Evolutionary conservation across 805 yeast species (phyloP), one percentile per base, ranked within the genome.

Genomic region (Pichia insulana): DNA sequence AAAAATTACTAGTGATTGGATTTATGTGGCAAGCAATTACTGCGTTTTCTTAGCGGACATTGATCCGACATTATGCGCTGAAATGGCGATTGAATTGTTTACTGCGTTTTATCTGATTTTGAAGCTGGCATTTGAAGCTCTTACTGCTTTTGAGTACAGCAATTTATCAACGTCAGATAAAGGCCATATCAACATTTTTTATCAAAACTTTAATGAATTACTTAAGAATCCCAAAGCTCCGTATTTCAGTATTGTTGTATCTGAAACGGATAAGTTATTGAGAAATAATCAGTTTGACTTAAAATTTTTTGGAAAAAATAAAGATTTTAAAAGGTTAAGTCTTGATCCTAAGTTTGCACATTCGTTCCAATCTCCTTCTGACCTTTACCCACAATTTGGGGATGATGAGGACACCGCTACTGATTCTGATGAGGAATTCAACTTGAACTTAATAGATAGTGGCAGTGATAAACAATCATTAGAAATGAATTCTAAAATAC

Each of bases 1-100:
- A 3, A 43, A 43, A 18, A 35, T 43, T 7, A 7, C 36, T 3
- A 43, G 39, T 28, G 46, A 43, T 19, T 43, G 46, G 46, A 39
- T 43, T 7, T 43, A 43, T 28, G 39, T 43, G 17, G 42, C 43
- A 15, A 39, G 43, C 19, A 39, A 7, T 26, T 39, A 39, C 18
- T 43, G 42, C 17, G 38, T 37, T 19, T 27, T 43, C 6, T 28
- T 43, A 27, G 35, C 19, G 19, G 37, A 39, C 7, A 39, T 38
- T 13, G 43, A 43, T 36, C 15, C 36, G 7, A 42, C 31, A 10
- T 32, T 27, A 16, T 39, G 42, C 18, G 46, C 39, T 13, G 46
- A 43, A 26, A 7, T 43, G n/a, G 33, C 42, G 4, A 13, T 43
- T 2, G 37, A 43, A 36, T 12, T 40, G 13, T 43, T 43, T 12